These are phyloP conservation scores for Penicillium dipodomyicola DNA, from an alignment of 495 filamentous ascomycete genomes.

Conservation along the genomic window DNA sequence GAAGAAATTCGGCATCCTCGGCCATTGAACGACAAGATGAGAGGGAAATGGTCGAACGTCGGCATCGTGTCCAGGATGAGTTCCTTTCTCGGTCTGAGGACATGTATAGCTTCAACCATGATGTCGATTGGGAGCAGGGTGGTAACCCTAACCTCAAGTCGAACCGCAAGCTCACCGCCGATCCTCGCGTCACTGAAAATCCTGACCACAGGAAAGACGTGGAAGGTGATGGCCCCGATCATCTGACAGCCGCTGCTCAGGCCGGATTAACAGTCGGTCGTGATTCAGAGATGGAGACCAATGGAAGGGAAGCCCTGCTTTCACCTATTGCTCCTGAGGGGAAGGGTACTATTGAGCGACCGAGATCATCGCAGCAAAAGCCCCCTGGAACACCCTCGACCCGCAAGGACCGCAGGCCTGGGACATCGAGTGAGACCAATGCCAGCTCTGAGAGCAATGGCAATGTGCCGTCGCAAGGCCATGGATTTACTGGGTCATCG, in stretches of 20 bases:
- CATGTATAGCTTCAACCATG: slow-evolving; percentile 80
- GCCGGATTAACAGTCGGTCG: slow-evolving; percentile 57
- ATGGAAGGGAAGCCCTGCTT: slow-evolving; percentile 64
- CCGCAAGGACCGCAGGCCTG: slow-evolving; percentile 39
- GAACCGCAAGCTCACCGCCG: slow-evolving; percentile 58
- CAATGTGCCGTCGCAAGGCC: slow-evolving; percentile 14
- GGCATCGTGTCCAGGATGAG: slow-evolving; percentile 60
- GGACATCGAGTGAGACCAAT: slow-evolving; percentile 47
- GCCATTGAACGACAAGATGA: slow-evolving; percentile 47
- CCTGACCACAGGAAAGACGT: slow-evolving; percentile 70
- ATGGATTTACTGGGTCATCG: slow-evolving; percentile 33
- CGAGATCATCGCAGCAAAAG: slow-evolving; percentile 36
- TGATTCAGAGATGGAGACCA: slow-evolving; percentile 62
- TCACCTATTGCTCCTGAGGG: slow-evolving; percentile 58
- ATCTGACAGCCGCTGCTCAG: slow-evolving; percentile 57
- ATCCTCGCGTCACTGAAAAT: slow-evolving; percentile 63
- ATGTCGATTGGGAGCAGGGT: slow-evolving; percentile 67
- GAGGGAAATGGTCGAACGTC: slow-evolving; percentile 54
- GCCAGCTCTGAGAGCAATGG: slow-evolving; percentile 30
- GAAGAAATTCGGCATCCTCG: slow-evolving; percentile 34
- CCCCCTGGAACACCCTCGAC: slow-evolving; percentile 18
- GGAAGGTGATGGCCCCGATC: slow-evolving; percentile 70
- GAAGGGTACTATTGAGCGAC: slow-evolving; percentile 52
- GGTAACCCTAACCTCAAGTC: slow-evolving; percentile 60
- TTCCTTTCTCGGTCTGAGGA: slow-evolving; percentile 58